These are phyloP conservation scores for Dendrobium nobile DNA, from an alignment of 106 monocot species.

Conservation along the genomic window DNA sequence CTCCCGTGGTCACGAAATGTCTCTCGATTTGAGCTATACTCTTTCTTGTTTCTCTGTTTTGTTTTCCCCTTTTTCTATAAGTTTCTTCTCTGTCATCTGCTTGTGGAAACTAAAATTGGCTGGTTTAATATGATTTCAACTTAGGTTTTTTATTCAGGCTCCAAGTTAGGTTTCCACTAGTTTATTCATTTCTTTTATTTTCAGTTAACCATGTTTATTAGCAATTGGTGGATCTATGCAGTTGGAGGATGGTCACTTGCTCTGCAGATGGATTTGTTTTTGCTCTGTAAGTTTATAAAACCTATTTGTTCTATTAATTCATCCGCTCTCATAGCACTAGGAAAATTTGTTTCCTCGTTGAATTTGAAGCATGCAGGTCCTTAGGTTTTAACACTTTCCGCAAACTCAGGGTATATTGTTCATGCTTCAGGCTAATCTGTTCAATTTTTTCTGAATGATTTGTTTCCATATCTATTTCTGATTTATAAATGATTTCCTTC, in stretches of 20 bases:
- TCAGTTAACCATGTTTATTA: not conserved
- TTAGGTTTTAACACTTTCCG: not conserved
- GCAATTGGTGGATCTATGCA: conserved; percentile 80
- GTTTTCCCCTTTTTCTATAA: too few species aligned
- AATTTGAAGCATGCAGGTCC: not conserved
- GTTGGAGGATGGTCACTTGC: conserved; percentile 99
- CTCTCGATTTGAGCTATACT: not conserved
- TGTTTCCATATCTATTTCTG: not conserved
- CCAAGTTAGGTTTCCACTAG: not conserved
- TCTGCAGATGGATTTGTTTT: conserved; percentile 83
- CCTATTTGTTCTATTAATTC: not conserved
- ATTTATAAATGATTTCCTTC: not conserved
- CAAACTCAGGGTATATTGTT: not conserved
- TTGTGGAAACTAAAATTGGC: not conserved
- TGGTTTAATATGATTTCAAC: not conserved
- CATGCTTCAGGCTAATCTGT: not conserved
- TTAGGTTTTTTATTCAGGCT: not conserved
- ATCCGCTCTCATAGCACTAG: not conserved
- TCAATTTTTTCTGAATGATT: not conserved
- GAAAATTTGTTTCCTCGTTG: not conserved
- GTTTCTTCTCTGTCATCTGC: not conserved
- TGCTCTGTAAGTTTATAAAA: conserved; percentile 46
- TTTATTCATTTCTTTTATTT: not conserved
- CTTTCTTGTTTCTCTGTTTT: not conserved
- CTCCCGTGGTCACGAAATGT: too few species aligned